Base-by-base conservation (phyloP, 345 rosid species). In the Syzygium aromaticum region DNA sequence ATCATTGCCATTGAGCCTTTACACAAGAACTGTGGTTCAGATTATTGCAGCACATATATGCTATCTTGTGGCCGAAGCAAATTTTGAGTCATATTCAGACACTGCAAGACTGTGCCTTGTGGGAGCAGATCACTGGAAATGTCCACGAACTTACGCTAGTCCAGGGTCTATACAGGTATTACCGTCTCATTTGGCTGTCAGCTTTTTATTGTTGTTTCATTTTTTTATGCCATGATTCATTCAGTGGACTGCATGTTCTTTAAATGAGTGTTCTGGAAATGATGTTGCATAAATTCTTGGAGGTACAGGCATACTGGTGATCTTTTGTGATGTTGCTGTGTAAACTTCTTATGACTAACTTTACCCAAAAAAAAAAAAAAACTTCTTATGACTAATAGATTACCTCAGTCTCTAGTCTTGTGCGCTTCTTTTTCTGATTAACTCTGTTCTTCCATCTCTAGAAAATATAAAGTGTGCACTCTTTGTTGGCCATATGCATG, bases 151-250 rank as follows among this genome's bases (percentile, higher is more conserved):
- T 6, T 96, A 92, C 91, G 94, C 93, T 78, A 94, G 94, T 88
- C 98, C 98, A 84, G 95, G 91, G 90, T 96, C 98, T 90, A 95
- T 96, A 90, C 98, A 96, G 98, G 98, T 96, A 84, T 87, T 78
- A 53, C 52, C 28, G 25, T 33, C 88, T 77, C 88, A 86, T 59
- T 53, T 85, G 78, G 85, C 87, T 77, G 77, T 40, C 38, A 49
- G 63, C 67, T 86, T 22, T 33, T 84, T 85, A 52, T 54, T 61
- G 30, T 84, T 80, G 59, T 49, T 23, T 84, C 51, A 52, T 84
- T 53, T 40, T n/a, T 54, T 21, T 52, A 33, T 84, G 38, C 86
- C 9, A 11, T 56, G 86, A 52, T 8, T 27, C 30, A 54, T 86
- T 73, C n/a, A 61, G n/a, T 17, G 23, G 43, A 86, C 46, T 25